phyloP scores from a whole-genome alignment of 2,329 filamentous ascomycete species.

The Pseudocercospora cruenta region DNA sequence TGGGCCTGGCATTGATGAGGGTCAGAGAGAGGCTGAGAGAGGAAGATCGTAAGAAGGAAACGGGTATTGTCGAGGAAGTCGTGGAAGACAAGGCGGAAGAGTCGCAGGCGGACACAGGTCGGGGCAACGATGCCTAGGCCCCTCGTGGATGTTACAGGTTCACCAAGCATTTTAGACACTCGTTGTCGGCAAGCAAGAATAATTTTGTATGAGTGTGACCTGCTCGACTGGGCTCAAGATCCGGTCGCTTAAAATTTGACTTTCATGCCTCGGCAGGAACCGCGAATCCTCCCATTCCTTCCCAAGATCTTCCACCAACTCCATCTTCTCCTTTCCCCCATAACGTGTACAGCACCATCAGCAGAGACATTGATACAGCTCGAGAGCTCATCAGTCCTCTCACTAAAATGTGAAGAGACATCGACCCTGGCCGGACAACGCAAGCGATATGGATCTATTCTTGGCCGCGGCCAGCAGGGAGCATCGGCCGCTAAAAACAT shows the following conservation, averaged over 20 bases:
- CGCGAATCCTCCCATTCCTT: neutral
- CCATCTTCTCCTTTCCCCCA: neutral
- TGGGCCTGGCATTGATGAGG: slow-evolving; percentile 11
- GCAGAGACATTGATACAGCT: neutral
- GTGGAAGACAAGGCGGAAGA: neutral
- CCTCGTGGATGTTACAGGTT: too few species aligned
- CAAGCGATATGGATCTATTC: neutral
- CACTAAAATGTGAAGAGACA: too few species aligned
- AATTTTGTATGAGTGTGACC: neutral
- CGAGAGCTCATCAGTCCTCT: too few species aligned
- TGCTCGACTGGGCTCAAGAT: neutral
- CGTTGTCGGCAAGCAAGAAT: neutral
- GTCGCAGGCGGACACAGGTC: neutral
- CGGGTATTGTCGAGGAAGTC: neutral
- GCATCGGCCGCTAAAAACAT: neutral
- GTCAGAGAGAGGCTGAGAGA: slow-evolving; percentile 11
- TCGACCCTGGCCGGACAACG: neutral
- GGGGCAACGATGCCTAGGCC: neutral
- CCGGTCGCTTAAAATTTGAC: neutral
- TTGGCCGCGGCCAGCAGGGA: neutral
- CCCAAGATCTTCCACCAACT: neutral
- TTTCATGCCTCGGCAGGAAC: neutral
- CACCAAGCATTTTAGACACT: too few species aligned
- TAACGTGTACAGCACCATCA: neutral
- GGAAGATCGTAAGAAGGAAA: neutral